Evolutionary conservation across 2,329 filamentous ascomycete species (phyloP), one percentile per base, ranked within the genome.

Genomic region (Xylaria sp.): DNA sequence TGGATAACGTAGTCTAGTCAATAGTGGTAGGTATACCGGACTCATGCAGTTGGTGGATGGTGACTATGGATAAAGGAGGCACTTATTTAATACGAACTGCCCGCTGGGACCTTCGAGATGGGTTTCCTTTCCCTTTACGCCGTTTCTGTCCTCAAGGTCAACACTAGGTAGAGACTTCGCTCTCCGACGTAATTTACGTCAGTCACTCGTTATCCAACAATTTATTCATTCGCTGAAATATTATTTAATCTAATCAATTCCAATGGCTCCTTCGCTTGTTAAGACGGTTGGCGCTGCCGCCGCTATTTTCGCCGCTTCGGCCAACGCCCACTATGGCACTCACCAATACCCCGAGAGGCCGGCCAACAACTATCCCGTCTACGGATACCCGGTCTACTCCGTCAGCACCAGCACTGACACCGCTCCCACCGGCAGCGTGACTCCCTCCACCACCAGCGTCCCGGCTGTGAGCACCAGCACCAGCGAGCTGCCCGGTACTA

Each of bases 121-220:
- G 42, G 9, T 46, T 59, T 63, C 61, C 57, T 59, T 63, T 51
- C 62, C 65, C 57, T 67, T 59, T 71, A 72, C 70, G 68, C 70
- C 59, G 70, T 69, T 74, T 56, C 65, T 49, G 63, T 69, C 70
- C 68, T 74, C 72, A 70, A 75, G 72, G 63, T 72, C 71, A 75
- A 72, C 72, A 74, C 74, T 65, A 72, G 72, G 69, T 60, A 75
- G 76, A 79, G 75, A 77, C 73, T 75, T 69, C 60, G 66, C 79
- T 82, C 79, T 42, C 75, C 31, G 83, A 82, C 82, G 82, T 83
- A 80, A 78, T 75, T 76, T 68, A 80, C 82, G 82, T 83, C 82
- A 76, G 81, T 75, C 81, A 79, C 68, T 83, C 81, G 69, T 80
- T 81, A 70, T 63, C 66, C 48, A 66, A 69, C 71, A 73, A 65